Percentiles rank a stretch among this genome's conserved stretches.
Evolutionary conservation across 306 rosid species (phyloP).

Genomic region (Canavalia gladiata): DNA sequence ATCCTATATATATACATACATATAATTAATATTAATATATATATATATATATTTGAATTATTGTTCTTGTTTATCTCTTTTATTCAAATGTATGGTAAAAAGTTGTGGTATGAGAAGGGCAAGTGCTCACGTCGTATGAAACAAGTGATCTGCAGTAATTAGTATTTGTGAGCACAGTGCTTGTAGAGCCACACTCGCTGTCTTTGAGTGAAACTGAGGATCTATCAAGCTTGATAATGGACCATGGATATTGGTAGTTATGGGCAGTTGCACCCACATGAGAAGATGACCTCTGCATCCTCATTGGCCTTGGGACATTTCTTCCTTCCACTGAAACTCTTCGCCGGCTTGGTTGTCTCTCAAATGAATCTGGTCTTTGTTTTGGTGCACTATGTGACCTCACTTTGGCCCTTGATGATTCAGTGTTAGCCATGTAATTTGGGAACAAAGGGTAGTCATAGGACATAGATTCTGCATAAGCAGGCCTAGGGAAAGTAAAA

Average conservation of each 20-base stretch:
- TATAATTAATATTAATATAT: neutral
- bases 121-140: constrained; percentile 72
- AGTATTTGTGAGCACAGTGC: constrained; percentile 74
- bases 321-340: constrained; percentile 79
- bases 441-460: constrained; percentile 78
- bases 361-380: constrained; percentile 81
- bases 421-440: constrained; percentile 94
- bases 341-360: constrained; percentile 77
- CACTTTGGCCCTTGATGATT: constrained; percentile 86
- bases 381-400: constrained; percentile 95
- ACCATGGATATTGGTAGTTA: constrained; percentile 76
- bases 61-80: constrained; percentile 1
- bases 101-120: neutral
- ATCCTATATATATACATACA: neutral
- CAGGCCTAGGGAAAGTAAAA: constrained; percentile 71
- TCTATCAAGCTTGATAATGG: constrained; percentile 74
- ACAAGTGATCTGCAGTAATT: constrained; percentile 78
- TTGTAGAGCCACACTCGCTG: constrained; percentile 89
- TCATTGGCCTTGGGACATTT: constrained; percentile 83
- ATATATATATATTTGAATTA: neutral
- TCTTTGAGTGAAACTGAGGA: constrained; percentile 79
- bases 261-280: constrained; percentile 78
- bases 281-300: constrained; percentile 94
- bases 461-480: constrained; percentile 64
- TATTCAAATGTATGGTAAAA: constrained; percentile 12